Evolutionary conservation across 306 rosid genomes (phyloP).

Genomic region (Lablab purpureus): DNA sequence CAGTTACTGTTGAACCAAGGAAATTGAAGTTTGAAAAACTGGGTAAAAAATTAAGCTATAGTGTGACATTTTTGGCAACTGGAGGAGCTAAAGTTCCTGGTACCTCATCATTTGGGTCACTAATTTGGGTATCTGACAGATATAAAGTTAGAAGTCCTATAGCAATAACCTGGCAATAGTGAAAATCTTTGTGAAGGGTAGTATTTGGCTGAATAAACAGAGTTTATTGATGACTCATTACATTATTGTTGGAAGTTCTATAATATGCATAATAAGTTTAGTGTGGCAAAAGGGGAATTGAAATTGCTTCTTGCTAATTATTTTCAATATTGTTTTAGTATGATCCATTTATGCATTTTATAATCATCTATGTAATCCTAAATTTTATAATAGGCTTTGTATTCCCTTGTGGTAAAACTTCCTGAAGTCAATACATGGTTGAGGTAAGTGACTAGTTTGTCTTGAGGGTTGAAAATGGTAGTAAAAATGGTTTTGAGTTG

Average conservation of each 20-base stretch:
- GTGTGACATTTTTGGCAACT: slow-evolving; percentile 53
- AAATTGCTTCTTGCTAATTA: slow-evolving; percentile 13
- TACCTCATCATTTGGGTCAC: slow-evolving; percentile 62
- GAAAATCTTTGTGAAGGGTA: not conserved
- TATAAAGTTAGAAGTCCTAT: slow-evolving; percentile 72
- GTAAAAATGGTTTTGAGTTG: no score
- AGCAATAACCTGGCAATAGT: slow-evolving; percentile 66
- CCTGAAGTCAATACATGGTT: no score
- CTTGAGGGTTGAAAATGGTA: no score
- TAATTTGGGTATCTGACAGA: slow-evolving; percentile 57
- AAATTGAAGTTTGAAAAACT: slow-evolving; percentile 51
- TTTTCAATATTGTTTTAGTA: not conserved
- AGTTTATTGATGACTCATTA: slow-evolving; percentile 6
- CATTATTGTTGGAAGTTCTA: slow-evolving; percentile 28
- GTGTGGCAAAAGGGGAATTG: slow-evolving; percentile 15
- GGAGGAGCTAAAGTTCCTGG: slow-evolving; percentile 38
- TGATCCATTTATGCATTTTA: not conserved
- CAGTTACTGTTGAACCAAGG: slow-evolving; percentile 56
- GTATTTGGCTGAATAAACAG: not conserved
- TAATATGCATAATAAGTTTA: slow-evolving; percentile 2
- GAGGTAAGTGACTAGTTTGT: no score
- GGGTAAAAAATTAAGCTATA: slow-evolving; percentile 66
- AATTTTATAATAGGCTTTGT: no score
- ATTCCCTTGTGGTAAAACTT: no score
- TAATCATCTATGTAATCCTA: no score